These are phyloP conservation scores for Gynochthodes officinalis DNA, from an alignment of 257 asterid genomes.

Conservation along the genomic window DNA sequence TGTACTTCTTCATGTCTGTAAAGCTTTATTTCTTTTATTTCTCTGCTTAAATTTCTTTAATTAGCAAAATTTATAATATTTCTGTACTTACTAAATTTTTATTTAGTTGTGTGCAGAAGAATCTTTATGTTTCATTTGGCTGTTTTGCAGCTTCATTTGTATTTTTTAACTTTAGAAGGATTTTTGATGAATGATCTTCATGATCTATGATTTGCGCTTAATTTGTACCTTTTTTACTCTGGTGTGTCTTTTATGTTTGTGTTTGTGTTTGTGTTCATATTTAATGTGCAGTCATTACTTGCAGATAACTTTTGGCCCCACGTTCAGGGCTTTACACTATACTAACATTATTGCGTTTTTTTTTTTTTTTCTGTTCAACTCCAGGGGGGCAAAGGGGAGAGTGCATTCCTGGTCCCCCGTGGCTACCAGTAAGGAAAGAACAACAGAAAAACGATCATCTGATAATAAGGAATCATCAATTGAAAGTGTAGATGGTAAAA, in stretches of 20 bases:
- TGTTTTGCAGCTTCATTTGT: not conserved
- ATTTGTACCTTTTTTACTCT: not conserved
- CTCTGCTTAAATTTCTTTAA: not conserved
- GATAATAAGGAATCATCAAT: constrained; percentile 44
- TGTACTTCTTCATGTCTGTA: not conserved
- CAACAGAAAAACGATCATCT: constrained; percentile 30
- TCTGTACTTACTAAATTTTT: not conserved
- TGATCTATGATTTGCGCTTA: not conserved
- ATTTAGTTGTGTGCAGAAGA: too few relatives aligned
- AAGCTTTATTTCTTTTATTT: not conserved
- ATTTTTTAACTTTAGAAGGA: not conserved
- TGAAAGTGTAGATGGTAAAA: constrained; percentile 44
- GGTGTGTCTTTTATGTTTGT: too few relatives aligned
- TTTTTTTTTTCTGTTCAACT: not conserved
- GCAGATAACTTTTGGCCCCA: not conserved
- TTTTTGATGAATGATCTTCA: not conserved
- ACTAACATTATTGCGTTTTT: not conserved
- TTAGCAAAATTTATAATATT: too few relatives aligned
- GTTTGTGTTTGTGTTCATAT: not conserved
- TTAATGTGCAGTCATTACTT: not conserved
- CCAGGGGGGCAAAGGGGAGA: constrained; percentile 56
- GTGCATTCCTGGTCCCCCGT: constrained; percentile 37
- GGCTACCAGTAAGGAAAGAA: constrained; percentile 30
- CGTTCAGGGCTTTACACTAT: not conserved
- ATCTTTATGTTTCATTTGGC: too few relatives aligned